These are phyloP conservation scores for Psilocybe mexicana DNA, from an alignment of 1,284 basidiomycete genomes.

Conservation along the genomic window DNA sequence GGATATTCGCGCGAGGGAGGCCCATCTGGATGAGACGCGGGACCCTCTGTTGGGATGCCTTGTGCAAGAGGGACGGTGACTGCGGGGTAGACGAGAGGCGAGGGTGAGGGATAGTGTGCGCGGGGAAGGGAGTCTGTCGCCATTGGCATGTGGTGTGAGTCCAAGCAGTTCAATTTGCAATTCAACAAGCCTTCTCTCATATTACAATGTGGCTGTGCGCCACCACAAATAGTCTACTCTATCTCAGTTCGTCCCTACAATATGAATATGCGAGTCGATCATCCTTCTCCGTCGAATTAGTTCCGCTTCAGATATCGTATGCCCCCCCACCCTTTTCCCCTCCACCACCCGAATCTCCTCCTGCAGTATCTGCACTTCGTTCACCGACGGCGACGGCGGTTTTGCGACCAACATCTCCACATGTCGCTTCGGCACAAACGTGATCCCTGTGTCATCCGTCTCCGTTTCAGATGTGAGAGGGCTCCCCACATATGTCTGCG, in stretches of 20 bases:
- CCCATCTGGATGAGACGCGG: constrained; percentile 44
- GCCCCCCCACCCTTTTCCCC: constrained; percentile 48
- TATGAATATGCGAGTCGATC: constrained; percentile 66
- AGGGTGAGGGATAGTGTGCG: constrained; percentile 12
- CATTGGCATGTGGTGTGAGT: constrained; percentile 25
- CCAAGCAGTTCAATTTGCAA: constrained; percentile 1
- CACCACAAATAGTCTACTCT: constrained; percentile 23
- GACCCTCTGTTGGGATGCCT: constrained; percentile 43
- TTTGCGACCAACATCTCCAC: constrained; percentile 12
- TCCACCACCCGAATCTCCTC: constrained; percentile 18
- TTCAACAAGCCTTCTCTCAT: neutral
- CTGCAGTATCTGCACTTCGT: constrained; percentile 20
- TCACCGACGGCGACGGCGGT: constrained; percentile 1
- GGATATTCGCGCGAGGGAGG: constrained; percentile 38
- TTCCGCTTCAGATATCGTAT: constrained; percentile 76
- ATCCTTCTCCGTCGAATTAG: constrained; percentile 75
- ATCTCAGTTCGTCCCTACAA: constrained; percentile 33
- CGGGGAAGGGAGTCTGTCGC: constrained; percentile 26
- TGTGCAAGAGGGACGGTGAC: constrained; percentile 38
- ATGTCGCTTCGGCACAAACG: constrained; percentile 65
- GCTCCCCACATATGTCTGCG: constrained; percentile 14
- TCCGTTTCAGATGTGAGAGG: constrained; percentile 45
- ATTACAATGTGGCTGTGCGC: constrained; percentile 22
- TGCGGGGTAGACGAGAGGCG: constrained; percentile 33
- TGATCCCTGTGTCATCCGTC: constrained; percentile 67